A percentile compares a stretch with the other conserved stretches of the same genome.
Evolutionary conservation across 2,329 filamentous ascomycete species (phyloP).

Genomic region (Pezicula rhizophila): DNA sequence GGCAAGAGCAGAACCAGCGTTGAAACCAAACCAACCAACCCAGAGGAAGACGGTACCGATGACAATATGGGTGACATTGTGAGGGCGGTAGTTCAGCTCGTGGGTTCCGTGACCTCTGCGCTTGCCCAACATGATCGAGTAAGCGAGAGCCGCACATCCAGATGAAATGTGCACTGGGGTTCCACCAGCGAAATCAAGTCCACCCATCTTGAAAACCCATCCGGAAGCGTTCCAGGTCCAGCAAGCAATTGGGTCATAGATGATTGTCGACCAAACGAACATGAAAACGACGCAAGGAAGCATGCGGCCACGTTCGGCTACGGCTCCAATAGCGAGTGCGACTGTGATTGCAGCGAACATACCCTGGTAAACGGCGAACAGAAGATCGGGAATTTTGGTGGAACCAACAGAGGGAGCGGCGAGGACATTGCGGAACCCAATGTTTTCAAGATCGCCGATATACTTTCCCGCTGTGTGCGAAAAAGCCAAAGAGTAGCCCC

Average conservation of each 20-base stretch:
- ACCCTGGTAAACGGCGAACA: slow-evolving; percentile 82
- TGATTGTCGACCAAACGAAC: slow-evolving; percentile 84
- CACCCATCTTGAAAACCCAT: slow-evolving; percentile 75
- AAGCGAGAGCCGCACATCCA: slow-evolving; percentile 76
- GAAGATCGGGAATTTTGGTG: slow-evolving; percentile 67
- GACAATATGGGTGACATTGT: slow-evolving; percentile 89
- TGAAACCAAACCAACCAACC: slow-evolving; percentile 96
- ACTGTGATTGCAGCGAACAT: slow-evolving; percentile 87
- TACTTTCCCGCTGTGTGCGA: slow-evolving; percentile 57
- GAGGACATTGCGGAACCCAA: slow-evolving; percentile 72
- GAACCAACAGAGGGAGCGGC: slow-evolving; percentile 71
- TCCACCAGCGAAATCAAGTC: slow-evolving; percentile 83
- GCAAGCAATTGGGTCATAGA: slow-evolving; percentile 90
- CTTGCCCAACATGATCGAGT: slow-evolving; percentile 83
- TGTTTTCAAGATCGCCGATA: slow-evolving; percentile 73
- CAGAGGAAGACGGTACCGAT: slow-evolving; percentile 90
- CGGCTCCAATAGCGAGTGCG: slow-evolving; percentile 76
- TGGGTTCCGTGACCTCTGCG: slow-evolving; percentile 69
- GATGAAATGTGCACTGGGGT: slow-evolving; percentile 87
- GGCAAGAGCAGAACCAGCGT: slow-evolving; percentile 74
- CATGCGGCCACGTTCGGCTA: slow-evolving; percentile 82
- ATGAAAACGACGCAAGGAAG: slow-evolving; percentile 86
- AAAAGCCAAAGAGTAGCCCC: slow-evolving; percentile 29
- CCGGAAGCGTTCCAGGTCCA: slow-evolving; percentile 88
- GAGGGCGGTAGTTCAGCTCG: slow-evolving; percentile 84